Conservation (phyloP, 2,329 filamentous ascomycete species). For the Cladosporium sp. region DNA sequence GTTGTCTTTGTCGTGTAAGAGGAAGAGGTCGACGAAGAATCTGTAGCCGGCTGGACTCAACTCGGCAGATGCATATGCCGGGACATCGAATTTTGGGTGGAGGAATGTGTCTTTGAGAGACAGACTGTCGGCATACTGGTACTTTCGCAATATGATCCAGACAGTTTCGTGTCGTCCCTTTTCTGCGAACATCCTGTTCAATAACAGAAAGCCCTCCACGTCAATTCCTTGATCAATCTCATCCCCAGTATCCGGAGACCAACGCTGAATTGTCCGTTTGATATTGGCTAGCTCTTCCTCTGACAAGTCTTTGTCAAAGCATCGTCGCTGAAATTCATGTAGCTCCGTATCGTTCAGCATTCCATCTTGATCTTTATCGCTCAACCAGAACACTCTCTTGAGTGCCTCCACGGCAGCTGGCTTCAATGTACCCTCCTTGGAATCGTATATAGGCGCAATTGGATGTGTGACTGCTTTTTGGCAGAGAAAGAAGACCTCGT, state of each 20-base stretch:
- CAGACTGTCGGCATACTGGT: constrained; percentile 93
- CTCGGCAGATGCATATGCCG: constrained; percentile 86
- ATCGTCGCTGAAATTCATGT: constrained; percentile 81
- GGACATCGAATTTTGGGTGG: constrained; percentile 89
- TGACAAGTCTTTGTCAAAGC: constrained; percentile 82
- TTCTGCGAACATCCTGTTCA: constrained; percentile 95
- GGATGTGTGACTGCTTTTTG: constrained; percentile 98
- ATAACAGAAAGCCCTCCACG: constrained; percentile 73
- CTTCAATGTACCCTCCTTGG: constrained; percentile 83
- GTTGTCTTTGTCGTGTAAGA: constrained; percentile 95
- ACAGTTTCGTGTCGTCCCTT: constrained; percentile 97
- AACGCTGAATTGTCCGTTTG: constrained; percentile 75
- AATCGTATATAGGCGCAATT: constrained; percentile 92
- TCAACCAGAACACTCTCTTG: constrained; percentile 88
- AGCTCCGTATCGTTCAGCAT: constrained; percentile 87
- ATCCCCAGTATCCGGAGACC: constrained; percentile 17
- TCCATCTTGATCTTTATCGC: constrained; percentile 93
- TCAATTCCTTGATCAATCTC: constrained; percentile 67
- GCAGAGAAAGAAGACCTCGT: constrained; percentile 92
- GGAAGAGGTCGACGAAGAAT: constrained; percentile 94
- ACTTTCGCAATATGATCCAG: constrained; percentile 92
- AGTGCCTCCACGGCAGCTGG: constrained; percentile 82
- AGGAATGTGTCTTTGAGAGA: constrained; percentile 88
- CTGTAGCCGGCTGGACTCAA: constrained; percentile 90
- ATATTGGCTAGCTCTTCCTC: constrained; percentile 83